Evolutionary conservation across 2,329 filamentous ascomycete genomes (phyloP).

Genomic region (Huntiella abstrusa): DNA sequence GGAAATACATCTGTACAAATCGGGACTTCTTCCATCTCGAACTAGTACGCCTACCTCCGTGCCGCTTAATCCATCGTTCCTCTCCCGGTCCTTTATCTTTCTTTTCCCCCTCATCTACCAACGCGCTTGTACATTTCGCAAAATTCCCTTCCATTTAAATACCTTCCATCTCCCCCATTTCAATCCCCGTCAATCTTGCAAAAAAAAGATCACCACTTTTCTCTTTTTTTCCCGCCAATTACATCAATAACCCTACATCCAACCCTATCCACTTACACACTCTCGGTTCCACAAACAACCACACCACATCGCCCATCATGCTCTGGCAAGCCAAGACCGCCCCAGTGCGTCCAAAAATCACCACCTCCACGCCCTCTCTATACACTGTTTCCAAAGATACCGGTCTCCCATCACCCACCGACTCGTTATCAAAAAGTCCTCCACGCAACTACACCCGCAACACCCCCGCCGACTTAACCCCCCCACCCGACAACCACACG

Average conservation of each 20-base stretch:
- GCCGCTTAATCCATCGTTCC: too few species aligned
- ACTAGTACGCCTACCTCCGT: too few species aligned
- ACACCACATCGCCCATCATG: neutral
- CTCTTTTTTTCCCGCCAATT: too few species aligned
- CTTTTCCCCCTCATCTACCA: too few species aligned
- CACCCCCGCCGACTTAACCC: neutral
- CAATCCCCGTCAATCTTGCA: too few species aligned
- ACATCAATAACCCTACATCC: neutral
- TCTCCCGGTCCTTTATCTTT: too few species aligned
- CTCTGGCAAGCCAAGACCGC: constrained; percentile 10
- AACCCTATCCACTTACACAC: neutral
- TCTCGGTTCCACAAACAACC: neutral
- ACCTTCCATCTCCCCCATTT: too few species aligned
- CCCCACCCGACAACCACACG: constrained; percentile 1
- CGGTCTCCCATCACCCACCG: neutral
- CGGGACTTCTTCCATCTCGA: too few species aligned
- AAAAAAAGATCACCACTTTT: too few species aligned
- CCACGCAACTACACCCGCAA: neutral
- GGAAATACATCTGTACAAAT: too few species aligned
- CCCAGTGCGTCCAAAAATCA: neutral
- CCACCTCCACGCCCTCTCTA: neutral
- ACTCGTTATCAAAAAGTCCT: neutral
- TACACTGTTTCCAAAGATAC: neutral
- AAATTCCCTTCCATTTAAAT: too few species aligned
- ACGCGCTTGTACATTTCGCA: too few species aligned